A percentile compares a stretch with the other conserved stretches of the same genome.
phyloP scores from a whole-genome alignment of 2,329 filamentous ascomycete genomes.

The Tolypocladium tropicale region DNA sequence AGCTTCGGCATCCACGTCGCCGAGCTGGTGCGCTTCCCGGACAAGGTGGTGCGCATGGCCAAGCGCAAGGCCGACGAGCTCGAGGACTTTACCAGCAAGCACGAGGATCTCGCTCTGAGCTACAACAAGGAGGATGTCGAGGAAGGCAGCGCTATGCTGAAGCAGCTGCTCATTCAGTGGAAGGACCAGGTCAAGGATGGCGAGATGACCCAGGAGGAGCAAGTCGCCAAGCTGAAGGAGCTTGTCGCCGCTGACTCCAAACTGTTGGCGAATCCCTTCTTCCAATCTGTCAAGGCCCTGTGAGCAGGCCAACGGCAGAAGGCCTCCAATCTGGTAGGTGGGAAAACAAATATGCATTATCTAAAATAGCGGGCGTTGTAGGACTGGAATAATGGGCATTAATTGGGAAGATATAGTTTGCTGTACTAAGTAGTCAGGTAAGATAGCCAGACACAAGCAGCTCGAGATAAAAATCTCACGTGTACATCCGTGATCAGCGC shows the following conservation, averaged over 20 bases:
- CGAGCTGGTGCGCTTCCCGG: slow-evolving; percentile 89
- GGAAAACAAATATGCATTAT: neutral
- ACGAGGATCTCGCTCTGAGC: slow-evolving; percentile 47
- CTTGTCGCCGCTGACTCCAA: slow-evolving; percentile 65
- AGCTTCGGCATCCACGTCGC: slow-evolving; percentile 98
- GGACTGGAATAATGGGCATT: neutral
- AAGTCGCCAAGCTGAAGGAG: slow-evolving; percentile 68
- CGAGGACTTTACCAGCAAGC: slow-evolving; percentile 84
- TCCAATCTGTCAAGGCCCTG: slow-evolving; percentile 51
- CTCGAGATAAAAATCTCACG: no score
- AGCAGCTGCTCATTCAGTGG: slow-evolving; percentile 75
- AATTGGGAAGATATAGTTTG: neutral
- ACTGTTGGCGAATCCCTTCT: slow-evolving; percentile 56
- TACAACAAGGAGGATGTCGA: slow-evolving; percentile 83
- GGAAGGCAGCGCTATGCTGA: slow-evolving; percentile 75
- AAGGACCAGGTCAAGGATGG: slow-evolving; percentile 60
- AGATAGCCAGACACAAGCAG: neutral
- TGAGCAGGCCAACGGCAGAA: slow-evolving; percentile 15
- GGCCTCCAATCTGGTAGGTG: neutral
- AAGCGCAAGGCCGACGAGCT: slow-evolving; percentile 97
- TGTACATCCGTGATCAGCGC: no score
- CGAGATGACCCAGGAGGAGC: slow-evolving; percentile 60
- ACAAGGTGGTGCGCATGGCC: slow-evolving; percentile 98
- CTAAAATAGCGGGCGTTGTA: neutral
- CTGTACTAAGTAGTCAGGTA: neutral